Evolutionary conservation across 768 basidiomycete species (phyloP), one percentile per base, ranked within the genome.

Genomic region (Auriscalpium orientale): DNA sequence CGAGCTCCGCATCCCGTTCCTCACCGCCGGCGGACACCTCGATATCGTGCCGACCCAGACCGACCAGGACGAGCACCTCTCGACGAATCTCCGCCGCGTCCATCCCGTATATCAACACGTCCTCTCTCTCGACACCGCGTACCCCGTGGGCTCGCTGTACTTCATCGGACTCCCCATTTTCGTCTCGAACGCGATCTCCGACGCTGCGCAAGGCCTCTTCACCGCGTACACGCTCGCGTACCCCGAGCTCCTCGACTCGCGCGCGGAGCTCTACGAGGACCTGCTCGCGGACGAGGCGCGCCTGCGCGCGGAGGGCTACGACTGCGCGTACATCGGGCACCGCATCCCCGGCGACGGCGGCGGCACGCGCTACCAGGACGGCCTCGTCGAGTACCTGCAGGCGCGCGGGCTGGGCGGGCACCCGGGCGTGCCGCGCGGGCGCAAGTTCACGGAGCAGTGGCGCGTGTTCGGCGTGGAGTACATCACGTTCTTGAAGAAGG

Each of bases 31-130:
- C 57, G 22, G 58, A 33, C 35, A 67, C 63, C 62, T 66, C 63
- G 16, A 58, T 63, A 9, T 65, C 58, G 20, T 62, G 66, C 15
- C 49, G 37, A 13, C 35, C 59, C 13, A 7, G 37, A 28, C 28
- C 28, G 28, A 28, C 7, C 40, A 15, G n/a, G 16, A 3, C 51
- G 43, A 13, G 11, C 49, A 49, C 40, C 72, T 83, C 35, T 71
- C 74, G 16, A 78, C 72, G 34, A 85, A 84, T 66, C 62, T 72
- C 20, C 72, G 71, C 1, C 81, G 83, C 62, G 74, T 84, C 43
- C 80, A 79, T 64, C 82, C 83, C 1, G 65, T 84, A 6, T 72
- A 80, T 62, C 65, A 69, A 28, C 78, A 82, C 65, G 75, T 83
- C 22, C 74, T 85, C 59, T 79, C 77, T 13, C 67, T 83, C 44